Conservation (phyloP, 176 grass and related monocot species). For the Themeda triandra region DNA sequence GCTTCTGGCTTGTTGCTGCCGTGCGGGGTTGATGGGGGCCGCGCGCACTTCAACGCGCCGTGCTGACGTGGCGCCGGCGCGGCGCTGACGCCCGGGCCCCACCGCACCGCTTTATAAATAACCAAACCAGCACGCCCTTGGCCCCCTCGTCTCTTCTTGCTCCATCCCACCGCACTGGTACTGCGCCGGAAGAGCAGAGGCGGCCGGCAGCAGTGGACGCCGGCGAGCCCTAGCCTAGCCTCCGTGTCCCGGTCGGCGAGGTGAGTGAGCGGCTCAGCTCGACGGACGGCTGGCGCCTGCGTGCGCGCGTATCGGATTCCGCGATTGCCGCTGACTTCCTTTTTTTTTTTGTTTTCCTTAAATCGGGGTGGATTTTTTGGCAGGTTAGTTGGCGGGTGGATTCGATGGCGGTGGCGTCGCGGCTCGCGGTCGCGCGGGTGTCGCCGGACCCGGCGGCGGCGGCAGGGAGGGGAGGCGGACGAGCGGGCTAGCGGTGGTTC, state of each 20-base stretch:
- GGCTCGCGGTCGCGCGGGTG: slow-evolving; percentile 44
- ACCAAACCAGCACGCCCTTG: neutral
- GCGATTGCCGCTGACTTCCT: neutral
- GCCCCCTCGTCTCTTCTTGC: neutral
- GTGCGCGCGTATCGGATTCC: neutral
- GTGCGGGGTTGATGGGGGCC: slow-evolving; percentile 22
- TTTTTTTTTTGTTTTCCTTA: neutral
- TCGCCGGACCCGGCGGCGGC: neutral
- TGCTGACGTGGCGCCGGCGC: neutral
- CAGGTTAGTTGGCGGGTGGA: neutral
- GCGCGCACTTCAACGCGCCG: slow-evolving; percentile 24
- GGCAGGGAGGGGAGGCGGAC: neutral
- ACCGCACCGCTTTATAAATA: slow-evolving; percentile 33
- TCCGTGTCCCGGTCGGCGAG: neutral
- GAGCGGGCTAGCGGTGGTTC: neutral
- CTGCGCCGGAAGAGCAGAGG: neutral
- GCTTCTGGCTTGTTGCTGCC: neutral
- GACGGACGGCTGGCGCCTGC: neutral
- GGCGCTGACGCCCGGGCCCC: slow-evolving; percentile 4
- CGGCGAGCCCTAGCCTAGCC: neutral
- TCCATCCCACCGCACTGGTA: neutral
- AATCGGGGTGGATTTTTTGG: neutral
- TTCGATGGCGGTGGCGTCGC: slow-evolving; percentile 49
- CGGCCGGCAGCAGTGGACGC: neutral
- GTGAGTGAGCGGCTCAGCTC: neutral